phyloP scores from a whole-genome alignment of 805 yeast species.

The Saccharomycopsis capsularis region DNA sequence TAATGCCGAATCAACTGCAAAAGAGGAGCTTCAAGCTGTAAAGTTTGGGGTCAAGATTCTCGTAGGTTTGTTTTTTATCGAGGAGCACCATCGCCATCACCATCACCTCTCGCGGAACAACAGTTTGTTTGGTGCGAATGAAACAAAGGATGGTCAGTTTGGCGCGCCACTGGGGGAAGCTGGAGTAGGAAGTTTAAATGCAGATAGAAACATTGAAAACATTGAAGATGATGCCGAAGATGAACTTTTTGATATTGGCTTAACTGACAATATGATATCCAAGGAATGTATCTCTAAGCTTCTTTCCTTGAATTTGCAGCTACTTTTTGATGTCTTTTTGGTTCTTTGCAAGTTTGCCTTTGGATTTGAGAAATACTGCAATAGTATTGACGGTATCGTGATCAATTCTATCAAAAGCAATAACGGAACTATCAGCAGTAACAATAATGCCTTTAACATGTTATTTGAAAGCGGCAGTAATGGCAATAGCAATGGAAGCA shows the following conservation, averaged over 20 bases:
- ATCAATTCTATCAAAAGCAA: not conserved
- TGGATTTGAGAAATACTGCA: constrained; percentile 15
- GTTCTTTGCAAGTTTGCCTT: constrained; percentile 13
- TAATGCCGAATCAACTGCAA: not conserved
- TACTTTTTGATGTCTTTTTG: constrained; percentile 18
- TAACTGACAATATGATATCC: not conserved
- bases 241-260: not conserved
- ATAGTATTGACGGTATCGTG: not conserved
- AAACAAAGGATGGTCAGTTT: not conserved
- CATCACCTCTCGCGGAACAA: not conserved
- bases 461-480: not conserved
- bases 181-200: not conserved
- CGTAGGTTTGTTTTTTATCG: constrained; percentile 10
- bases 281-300: constrained; percentile 6
- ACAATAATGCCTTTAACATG: not conserved
- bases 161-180: not conserved
- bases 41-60: constrained; percentile 11
- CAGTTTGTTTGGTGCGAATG: not conserved
- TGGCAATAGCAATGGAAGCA: not conserved
- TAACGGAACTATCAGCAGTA: not conserved
- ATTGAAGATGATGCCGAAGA: not conserved
- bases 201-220: not conserved
- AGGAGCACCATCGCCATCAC: not conserved
- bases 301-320: constrained; percentile 16
- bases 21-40: constrained; percentile 4